These are phyloP conservation scores for Cystofilobasidium bisporidii DNA, from an alignment of 768 basidiomycete genomes.

Conservation along the genomic window DNA sequence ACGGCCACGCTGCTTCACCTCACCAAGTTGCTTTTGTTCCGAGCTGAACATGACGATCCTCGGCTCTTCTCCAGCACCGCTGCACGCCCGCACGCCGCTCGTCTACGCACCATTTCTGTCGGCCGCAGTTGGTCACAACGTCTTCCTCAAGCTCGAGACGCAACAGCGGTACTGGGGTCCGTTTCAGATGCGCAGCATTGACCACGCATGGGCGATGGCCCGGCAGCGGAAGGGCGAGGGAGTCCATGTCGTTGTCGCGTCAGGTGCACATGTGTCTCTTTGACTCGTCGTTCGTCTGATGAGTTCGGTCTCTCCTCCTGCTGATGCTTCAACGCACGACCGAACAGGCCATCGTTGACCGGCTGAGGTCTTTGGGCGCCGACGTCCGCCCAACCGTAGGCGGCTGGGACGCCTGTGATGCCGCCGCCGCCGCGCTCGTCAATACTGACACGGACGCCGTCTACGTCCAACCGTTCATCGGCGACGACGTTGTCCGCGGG, in stretches of 20 bases:
- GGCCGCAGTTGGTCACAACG: background rate
- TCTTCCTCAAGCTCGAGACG: slow-evolving; percentile 1
- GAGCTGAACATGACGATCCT: no score
- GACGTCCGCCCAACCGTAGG: slow-evolving; percentile 31
- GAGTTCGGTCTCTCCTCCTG: no score
- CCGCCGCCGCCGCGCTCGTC: slow-evolving; percentile 26
- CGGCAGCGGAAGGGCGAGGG: background rate
- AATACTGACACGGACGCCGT: slow-evolving; percentile 29
- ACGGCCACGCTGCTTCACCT: no score
- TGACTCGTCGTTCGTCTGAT: no score
- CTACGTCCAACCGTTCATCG: slow-evolving; percentile 37
- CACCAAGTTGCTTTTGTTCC: no score
- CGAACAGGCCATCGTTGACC: slow-evolving; percentile 31
- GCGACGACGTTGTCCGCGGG: slow-evolving; percentile 32
- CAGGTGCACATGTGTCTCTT: slow-evolving; percentile 33
- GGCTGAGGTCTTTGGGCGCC: slow-evolving; percentile 30
- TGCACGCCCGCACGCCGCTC: slow-evolving; percentile 34
- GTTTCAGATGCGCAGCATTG: background rate
- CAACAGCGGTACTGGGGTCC: background rate
- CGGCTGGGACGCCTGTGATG: slow-evolving; percentile 33
- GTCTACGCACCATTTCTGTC: background rate
- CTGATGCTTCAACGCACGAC: no score
- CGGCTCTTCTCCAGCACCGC: no score
- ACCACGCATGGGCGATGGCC: background rate
- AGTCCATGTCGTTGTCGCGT: slow-evolving; percentile 10